Percentiles rank a stretch among this genome's conserved stretches.
Conservation (phyloP, 1,139 yeast species). For the Candida albicans region DNA sequence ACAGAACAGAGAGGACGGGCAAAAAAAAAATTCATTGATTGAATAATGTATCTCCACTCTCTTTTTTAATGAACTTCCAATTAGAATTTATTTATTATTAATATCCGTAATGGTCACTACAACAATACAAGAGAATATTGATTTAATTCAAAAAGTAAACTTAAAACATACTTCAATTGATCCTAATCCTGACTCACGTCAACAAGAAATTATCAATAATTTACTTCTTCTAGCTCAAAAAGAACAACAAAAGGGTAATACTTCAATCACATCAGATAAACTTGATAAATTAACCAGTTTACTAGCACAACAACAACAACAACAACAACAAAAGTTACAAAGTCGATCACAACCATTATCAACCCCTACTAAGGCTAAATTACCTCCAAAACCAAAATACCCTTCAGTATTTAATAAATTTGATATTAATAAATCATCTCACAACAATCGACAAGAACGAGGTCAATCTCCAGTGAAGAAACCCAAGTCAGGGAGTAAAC, state of each 20-base stretch:
- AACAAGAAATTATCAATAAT: constrained; percentile 28
- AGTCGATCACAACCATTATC: constrained; percentile 6
- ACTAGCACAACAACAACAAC: constrained; percentile 16
- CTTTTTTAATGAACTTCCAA: not conserved
- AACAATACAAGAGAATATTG: constrained; percentile 3
- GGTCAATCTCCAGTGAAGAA: constrained; percentile 1
- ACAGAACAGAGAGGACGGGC: no score
- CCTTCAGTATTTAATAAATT: constrained; percentile 30
- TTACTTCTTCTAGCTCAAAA: constrained; percentile 31
- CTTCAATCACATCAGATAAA: constrained; percentile 34
- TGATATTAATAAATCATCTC: constrained; percentile 12
- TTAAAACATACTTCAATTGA: constrained; percentile 4
- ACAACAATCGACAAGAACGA: constrained; percentile 2
- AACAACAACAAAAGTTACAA: constrained; percentile 2
- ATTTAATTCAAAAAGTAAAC: constrained; percentile 2
- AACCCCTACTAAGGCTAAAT: constrained; percentile 15
- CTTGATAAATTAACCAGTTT: constrained; percentile 27
- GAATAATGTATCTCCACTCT: constrained; percentile 2
- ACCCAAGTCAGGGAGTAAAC: constrained; percentile 8
- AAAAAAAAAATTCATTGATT: no score
- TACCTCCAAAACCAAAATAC: constrained; percentile 22
- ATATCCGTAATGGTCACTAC: constrained; percentile 7
- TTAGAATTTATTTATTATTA: not conserved
- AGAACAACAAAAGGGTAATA: constrained; percentile 36
- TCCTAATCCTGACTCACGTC: no score